Base-by-base conservation (phyloP, 331 rosid species). In the Stylosanthes scabra region DNA sequence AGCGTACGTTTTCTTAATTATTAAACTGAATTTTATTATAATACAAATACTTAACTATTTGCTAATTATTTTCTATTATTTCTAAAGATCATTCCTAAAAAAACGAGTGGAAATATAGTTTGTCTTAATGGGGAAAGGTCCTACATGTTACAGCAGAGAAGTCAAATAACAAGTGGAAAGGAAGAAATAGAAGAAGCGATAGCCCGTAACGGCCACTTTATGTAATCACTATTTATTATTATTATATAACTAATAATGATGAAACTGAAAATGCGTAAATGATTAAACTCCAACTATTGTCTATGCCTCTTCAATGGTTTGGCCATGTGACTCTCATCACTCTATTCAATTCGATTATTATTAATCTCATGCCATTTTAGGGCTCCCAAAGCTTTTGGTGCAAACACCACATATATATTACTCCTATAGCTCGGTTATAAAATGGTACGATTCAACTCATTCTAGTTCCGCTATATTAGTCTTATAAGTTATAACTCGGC, bases 211-310 rank as follows among this genome's bases (percentile, higher is more conserved):
- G 31, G 37, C 59, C 57, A 59, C 50, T 29, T 46, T 71, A 37
- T 10, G 28, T 6, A 49, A 12, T 49, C 5, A 31, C 55, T 71
- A 46, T 46, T n/a, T n/a, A n/a, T n/a, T n/a, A n/a, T n/a, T n/a
- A n/a, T 10, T 59, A 16, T 45, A 58, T 16, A 27, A 71, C 46
- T 45, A 45, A 71, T 71, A 9, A n/a, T n/a, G n/a, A 16, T 13
- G 29, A 44, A 45, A 31, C 44, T 13, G 46, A 37, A 62, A 74
- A 42, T 62, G 71, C 20, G 41, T 40, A 40, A 9, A 74, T 74
- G 47, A 63, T 8, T 16, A 20, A 63, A 63, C 72, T 65, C 78
- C n/a, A 74, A 63, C 65, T 63, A 5, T 63, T 74, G 78, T 74
- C 78, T 5, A 6, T 5, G 62, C 37, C 62, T 73, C 37, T 31